Percentiles rank a stretch among this genome's conserved stretches.
Evolutionary conservation across 345 rosid genomes (phyloP).

Genomic region (Draba incana): DNA sequence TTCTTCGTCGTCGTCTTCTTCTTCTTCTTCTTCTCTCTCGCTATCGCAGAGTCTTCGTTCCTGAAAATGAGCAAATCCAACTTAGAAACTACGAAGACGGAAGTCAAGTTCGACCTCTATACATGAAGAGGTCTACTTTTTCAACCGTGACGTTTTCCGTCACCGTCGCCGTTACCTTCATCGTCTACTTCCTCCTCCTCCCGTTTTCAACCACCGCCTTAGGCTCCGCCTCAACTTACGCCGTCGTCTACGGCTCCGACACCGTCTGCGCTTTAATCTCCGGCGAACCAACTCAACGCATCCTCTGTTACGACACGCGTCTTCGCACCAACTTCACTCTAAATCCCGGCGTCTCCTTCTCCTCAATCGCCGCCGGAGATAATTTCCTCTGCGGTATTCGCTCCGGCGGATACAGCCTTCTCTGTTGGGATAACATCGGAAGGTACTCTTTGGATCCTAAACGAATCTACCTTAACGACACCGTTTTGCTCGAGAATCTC

Average conservation of each 20-base stretch:
- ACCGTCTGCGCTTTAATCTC: conserved; percentile 73
- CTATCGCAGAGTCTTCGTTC: conserved; percentile 9
- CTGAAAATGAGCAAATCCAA: conserved; percentile 62
- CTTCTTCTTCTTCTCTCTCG: conserved; percentile 5
- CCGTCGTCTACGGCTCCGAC: conserved; percentile 56
- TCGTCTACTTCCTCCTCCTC: conserved; percentile 22
- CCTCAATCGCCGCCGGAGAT: conserved; percentile 66
- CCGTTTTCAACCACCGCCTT: conserved; percentile 43
- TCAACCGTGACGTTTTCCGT: conserved; percentile 42
- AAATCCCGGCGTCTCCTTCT: conserved; percentile 62
- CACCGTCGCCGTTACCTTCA: conserved; percentile 23
- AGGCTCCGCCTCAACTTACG: conserved; percentile 76
- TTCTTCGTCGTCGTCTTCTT: conserved; percentile 33
- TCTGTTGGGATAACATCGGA: conserved; percentile 64
- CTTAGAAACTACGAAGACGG: conserved; percentile 33
- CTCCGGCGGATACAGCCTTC: conserved; percentile 58
- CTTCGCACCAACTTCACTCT: conserved; percentile 35
- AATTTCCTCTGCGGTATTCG: conserved; percentile 68
- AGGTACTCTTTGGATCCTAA: conserved; percentile 34
- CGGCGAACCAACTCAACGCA: conserved; percentile 42
- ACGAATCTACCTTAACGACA: conserved; percentile 53
- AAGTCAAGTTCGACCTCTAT: conserved; percentile 38
- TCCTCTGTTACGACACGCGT: conserved; percentile 52
- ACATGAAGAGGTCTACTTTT: conserved; percentile 53
- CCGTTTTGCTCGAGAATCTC: conserved; percentile 48